Conservation (phyloP, 2,329 filamentous ascomycete genomes). For the Chrysoporthe puriensis region DNA sequence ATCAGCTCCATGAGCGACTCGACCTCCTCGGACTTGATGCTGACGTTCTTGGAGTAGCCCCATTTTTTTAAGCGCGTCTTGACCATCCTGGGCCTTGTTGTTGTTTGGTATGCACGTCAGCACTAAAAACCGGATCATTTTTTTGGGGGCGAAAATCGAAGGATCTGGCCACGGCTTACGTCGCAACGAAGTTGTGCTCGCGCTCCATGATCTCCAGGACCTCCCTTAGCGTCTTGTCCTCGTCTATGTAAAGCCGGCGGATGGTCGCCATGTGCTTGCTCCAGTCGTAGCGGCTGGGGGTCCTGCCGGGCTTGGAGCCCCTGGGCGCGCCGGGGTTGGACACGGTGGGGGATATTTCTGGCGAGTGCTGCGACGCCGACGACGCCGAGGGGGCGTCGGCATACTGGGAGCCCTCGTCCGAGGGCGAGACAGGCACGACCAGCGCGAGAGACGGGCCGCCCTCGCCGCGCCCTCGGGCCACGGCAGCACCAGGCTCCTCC, state of each 20-base stretch:
- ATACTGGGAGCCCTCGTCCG: background rate
- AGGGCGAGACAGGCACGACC: conserved; percentile 3
- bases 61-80: conserved; percentile 30
- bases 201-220: conserved; percentile 31
- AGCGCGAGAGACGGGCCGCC: background rate
- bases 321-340: background rate
- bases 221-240: conserved; percentile 31
- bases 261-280: conserved; percentile 29
- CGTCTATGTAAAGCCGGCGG: conserved; percentile 31
- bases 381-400: conserved; percentile 5
- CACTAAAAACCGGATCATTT: background rate
- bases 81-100: conserved; percentile 23
- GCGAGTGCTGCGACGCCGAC: conserved; percentile 3
- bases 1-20: conserved; percentile 26
- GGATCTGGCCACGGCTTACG: conserved; percentile 25
- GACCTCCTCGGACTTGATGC: conserved; percentile 28
- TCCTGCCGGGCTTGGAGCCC: conserved; percentile 23
- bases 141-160: background rate
- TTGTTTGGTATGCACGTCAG: conserved; percentile 16
- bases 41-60: conserved; percentile 30
- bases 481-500: background rate
- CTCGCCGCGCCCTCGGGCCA: no score
- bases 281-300: conserved; percentile 31
- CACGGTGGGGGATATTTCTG: background rate
- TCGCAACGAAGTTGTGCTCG: conserved; percentile 31